Conservation (phyloP, 441 rosid genomes). For the Corymbia citriodora region DNA sequence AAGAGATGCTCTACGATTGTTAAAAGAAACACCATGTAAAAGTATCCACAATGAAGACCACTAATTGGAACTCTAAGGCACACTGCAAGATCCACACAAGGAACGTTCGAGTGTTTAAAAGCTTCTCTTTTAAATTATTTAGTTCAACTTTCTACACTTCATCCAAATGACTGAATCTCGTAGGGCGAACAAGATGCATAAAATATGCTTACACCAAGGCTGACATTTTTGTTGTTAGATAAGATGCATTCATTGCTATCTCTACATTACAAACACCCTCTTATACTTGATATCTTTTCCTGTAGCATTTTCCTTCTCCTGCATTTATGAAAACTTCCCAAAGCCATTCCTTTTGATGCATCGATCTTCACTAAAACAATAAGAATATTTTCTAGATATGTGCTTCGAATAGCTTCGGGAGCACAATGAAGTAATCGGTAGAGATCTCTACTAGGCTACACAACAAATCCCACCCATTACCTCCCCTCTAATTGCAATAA, state of each 20-base stretch:
- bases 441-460: background rate
- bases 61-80: background rate
- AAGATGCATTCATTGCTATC: background rate
- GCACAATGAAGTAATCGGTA: background rate
- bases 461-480: too few species aligned
- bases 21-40: background rate
- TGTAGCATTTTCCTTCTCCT: background rate
- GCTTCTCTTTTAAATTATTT: background rate
- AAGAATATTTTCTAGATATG: background rate
- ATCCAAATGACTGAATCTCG: background rate
- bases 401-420: background rate
- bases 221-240: background rate
- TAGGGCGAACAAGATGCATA: background rate
- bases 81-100: background rate
- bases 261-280: background rate
- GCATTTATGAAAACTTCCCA: background rate
- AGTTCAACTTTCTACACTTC: background rate
- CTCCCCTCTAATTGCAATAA: too few species aligned
- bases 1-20: background rate
- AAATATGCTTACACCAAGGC: background rate
- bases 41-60: background rate
- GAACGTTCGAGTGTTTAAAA: background rate
- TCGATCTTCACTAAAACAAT: background rate
- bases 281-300: background rate
- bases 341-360: background rate